Conservation (phyloP, 352 stramenopile species). For the Pythium vanterpoolii region DNA sequence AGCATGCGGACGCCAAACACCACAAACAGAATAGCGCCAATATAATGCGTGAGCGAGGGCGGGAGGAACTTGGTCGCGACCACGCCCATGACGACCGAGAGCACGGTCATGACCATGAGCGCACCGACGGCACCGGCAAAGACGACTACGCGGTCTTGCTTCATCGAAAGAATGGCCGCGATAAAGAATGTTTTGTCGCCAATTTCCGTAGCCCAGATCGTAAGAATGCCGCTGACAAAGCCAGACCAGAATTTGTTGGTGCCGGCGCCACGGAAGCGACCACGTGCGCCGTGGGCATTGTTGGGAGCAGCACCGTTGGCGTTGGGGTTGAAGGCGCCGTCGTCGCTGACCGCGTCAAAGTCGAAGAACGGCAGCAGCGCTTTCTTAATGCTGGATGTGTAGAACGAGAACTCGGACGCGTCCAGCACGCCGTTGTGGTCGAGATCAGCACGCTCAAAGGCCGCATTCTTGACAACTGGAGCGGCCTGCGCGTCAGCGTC, state of each 20-base stretch:
- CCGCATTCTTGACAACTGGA: slow-evolving; percentile 26
- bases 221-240: slow-evolving; percentile 87
- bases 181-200: slow-evolving; percentile 99
- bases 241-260: slow-evolving; percentile 86
- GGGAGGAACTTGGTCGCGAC: slow-evolving; percentile 95
- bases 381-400: slow-evolving; percentile 49
- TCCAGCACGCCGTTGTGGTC: slow-evolving; percentile 76
- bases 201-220: slow-evolving; percentile 98
- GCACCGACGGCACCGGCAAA: slow-evolving; percentile 95
- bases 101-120: slow-evolving; percentile 96
- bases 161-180: slow-evolving; percentile 96
- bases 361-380: slow-evolving; percentile 51
- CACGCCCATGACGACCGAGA: slow-evolving; percentile 96
- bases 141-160: slow-evolving; percentile 93
- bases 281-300: slow-evolving; percentile 17
- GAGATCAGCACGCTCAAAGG: slow-evolving; percentile 61
- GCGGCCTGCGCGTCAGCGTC: slow-evolving; percentile 8
- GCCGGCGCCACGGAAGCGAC: slow-evolving; percentile 31
- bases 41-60: slow-evolving; percentile 94
- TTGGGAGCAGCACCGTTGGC: not conserved
- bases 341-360: slow-evolving; percentile 14
- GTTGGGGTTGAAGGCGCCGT: slow-evolving; percentile 6
- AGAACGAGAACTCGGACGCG: slow-evolving; percentile 57
- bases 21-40: slow-evolving; percentile 94
- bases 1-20: slow-evolving; percentile 97